Percentiles rank a stretch among this genome's conserved stretches.
These are phyloP conservation scores for Sanghuangporus sanghuang DNA, from an alignment of 1,284 basidiomycete species.

Conservation along the genomic window DNA sequence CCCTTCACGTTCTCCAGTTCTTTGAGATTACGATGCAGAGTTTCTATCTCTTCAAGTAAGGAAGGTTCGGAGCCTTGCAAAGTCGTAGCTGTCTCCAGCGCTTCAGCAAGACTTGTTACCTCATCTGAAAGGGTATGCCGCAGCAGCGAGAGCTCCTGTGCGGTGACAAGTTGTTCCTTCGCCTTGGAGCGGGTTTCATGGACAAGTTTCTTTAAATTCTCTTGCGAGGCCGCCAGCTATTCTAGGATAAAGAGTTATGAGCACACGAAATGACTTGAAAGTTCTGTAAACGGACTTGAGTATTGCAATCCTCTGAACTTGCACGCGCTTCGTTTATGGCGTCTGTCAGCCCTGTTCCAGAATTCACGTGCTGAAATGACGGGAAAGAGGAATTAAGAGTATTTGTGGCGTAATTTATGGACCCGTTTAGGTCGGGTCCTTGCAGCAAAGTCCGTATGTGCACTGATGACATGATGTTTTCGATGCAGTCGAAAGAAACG, in stretches of 20 bases:
- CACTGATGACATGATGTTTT: conserved; percentile 40
- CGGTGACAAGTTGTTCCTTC: conserved; percentile 47
- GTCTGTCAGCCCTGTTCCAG: conserved; percentile 22
- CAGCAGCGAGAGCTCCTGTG: conserved; percentile 69
- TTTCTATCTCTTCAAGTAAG: conserved; percentile 77
- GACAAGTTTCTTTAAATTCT: conserved; percentile 39
- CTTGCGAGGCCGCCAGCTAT: conserved; percentile 55
- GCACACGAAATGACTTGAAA: not conserved
- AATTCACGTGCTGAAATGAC: conserved; percentile 30
- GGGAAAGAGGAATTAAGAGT: conserved; percentile 42
- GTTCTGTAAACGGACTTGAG: conserved; percentile 6
- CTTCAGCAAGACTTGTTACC: conserved; percentile 59
- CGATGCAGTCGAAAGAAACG: not conserved
- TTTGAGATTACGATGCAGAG: conserved; percentile 63
- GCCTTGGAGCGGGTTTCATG: conserved; percentile 38
- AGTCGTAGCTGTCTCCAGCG: conserved; percentile 54
- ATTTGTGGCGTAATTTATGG: conserved; percentile 38
- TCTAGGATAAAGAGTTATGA: conserved; percentile 32
- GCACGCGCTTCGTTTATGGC: conserved; percentile 21
- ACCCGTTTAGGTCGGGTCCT: conserved; percentile 38
- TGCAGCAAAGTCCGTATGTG: conserved; percentile 45
- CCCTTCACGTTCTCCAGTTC: conserved; percentile 70
- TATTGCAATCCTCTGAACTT: not conserved
- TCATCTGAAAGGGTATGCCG: conserved; percentile 76
- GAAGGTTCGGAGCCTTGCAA: conserved; percentile 34